Percentiles rank a stretch among this genome's conserved stretches.
Evolutionary conservation across 257 asterid species (phyloP).

Genomic region (Jacaranda copaia): DNA sequence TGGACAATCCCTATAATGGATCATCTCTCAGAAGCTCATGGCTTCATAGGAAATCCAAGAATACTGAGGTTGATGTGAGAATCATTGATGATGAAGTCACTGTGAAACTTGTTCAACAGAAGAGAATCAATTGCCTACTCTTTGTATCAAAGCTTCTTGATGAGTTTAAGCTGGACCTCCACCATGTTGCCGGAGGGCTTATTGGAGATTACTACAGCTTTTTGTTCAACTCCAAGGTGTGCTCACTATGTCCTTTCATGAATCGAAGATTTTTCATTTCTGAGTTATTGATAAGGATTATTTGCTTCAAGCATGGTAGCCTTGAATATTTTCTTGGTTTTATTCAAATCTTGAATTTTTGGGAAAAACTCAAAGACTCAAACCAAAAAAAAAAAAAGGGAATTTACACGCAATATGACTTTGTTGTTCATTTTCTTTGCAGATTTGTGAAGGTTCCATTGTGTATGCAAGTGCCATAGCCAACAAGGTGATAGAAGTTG

Average conservation of each 20-base stretch:
- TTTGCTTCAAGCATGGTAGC: background rate
- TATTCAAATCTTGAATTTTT: no score
- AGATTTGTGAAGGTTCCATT: conserved; percentile 90
- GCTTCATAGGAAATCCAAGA: conserved; percentile 85
- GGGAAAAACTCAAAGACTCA: no score
- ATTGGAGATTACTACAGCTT: conserved; percentile 88
- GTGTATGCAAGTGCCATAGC: conserved; percentile 92
- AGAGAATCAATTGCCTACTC: conserved; percentile 78
- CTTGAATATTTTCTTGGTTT: background rate
- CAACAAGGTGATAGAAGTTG: conserved; percentile 83
- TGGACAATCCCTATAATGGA: conserved; percentile 42
- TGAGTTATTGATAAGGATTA: background rate
- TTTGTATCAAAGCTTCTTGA: conserved; percentile 80
- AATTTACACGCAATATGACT: background rate
- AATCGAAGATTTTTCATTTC: background rate
- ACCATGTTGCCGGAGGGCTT: conserved; percentile 94
- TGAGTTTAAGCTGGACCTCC: conserved; percentile 85
- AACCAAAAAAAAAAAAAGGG: no score
- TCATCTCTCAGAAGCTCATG: conserved; percentile 80
- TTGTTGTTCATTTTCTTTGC: conserved; percentile 28
- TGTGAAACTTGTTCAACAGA: conserved; percentile 87
- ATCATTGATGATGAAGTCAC: conserved; percentile 85
- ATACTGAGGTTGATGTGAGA: conserved; percentile 85
- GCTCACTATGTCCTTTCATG: background rate
- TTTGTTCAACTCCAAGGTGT: conserved; percentile 84